These are phyloP conservation scores for Trichoderma endophyticum DNA, from an alignment of 2,329 filamentous ascomycete species.

Conservation along the genomic window DNA sequence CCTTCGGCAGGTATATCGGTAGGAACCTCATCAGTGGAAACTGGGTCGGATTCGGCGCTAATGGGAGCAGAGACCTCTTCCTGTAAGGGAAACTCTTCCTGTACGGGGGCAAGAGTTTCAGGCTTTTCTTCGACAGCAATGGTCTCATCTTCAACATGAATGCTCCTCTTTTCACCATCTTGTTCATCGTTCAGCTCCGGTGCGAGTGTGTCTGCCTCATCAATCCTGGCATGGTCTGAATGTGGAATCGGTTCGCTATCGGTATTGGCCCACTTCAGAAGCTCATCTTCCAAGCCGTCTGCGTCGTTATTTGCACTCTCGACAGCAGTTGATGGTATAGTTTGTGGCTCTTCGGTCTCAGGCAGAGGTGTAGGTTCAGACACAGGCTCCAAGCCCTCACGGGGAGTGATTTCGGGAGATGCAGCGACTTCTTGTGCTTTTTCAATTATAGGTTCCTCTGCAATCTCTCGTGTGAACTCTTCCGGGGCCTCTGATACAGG, in stretches of 20 bases:
- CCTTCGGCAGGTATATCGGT: background rate
- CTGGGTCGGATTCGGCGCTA: background rate
- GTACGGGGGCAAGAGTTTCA: background rate
- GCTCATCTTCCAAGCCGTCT: background rate
- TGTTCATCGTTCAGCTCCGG: slow-evolving; percentile 21
- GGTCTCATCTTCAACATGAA: slow-evolving; percentile 15
- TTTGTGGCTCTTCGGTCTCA: background rate
- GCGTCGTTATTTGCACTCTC: background rate
- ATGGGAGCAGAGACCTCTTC: background rate
- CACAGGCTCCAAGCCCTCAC: background rate
- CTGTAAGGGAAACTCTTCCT: background rate
- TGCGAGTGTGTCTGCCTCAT: background rate
- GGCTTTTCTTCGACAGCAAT: background rate
- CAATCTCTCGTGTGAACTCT: background rate
- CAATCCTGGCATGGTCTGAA: background rate
- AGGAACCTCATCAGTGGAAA: background rate
- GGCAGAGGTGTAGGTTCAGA: background rate
- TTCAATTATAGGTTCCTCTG: background rate
- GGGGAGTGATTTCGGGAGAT: background rate
- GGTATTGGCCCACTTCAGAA: slow-evolving; percentile 2
- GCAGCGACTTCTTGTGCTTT: background rate
- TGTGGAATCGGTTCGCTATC: slow-evolving; percentile 5
- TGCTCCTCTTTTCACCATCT: slow-evolving; percentile 24
- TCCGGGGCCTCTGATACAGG: background rate
- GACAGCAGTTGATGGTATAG: background rate